Evolutionary conservation across 1,284 basidiomycete species (phyloP).

Genomic region (Trichosporon ovoides): DNA sequence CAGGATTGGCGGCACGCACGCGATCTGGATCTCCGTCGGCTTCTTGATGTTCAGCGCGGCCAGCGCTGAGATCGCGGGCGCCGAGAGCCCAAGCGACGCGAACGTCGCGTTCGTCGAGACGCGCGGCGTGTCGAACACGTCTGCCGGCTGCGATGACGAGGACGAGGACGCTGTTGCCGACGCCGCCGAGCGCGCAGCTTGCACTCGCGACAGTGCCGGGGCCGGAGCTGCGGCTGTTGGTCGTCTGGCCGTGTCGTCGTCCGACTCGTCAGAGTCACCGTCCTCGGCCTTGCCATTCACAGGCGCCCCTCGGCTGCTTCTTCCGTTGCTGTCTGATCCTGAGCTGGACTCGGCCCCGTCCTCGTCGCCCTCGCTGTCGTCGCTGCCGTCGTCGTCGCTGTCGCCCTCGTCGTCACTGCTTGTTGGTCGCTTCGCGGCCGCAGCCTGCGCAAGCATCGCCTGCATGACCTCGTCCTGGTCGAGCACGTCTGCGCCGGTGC

Average conservation of each 20-base stretch:
- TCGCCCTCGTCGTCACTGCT: slow-evolving; percentile 15
- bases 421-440: slow-evolving; percentile 21
- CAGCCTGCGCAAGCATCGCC: slow-evolving; percentile 47
- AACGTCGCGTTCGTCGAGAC: slow-evolving; percentile 62
- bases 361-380: slow-evolving; percentile 16
- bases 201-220: slow-evolving; percentile 27
- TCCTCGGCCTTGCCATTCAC: slow-evolving; percentile 6
- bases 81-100: slow-evolving; percentile 66
- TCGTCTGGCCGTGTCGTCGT: background rate
- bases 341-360: slow-evolving; percentile 13
- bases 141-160: slow-evolving; percentile 35
- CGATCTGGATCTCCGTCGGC: slow-evolving; percentile 85
- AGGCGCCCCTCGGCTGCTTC: slow-evolving; percentile 2
- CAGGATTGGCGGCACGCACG: slow-evolving; percentile 83
- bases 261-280: slow-evolving; percentile 7
- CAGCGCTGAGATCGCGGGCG: slow-evolving; percentile 65
- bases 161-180: slow-evolving; percentile 16
- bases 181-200: slow-evolving; percentile 16
- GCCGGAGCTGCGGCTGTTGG: slow-evolving; percentile 4
- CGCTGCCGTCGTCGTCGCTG: slow-evolving; percentile 14
- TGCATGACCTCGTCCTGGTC: slow-evolving; percentile 41
- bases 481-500: slow-evolving; percentile 15
- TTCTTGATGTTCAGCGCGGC: slow-evolving; percentile 73
- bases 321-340: slow-evolving; percentile 18
- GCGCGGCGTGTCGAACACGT: slow-evolving; percentile 55